Conservation (phyloP, 1,284 basidiomycete species). For the Tilletiopsis washingtonensis region DNA sequence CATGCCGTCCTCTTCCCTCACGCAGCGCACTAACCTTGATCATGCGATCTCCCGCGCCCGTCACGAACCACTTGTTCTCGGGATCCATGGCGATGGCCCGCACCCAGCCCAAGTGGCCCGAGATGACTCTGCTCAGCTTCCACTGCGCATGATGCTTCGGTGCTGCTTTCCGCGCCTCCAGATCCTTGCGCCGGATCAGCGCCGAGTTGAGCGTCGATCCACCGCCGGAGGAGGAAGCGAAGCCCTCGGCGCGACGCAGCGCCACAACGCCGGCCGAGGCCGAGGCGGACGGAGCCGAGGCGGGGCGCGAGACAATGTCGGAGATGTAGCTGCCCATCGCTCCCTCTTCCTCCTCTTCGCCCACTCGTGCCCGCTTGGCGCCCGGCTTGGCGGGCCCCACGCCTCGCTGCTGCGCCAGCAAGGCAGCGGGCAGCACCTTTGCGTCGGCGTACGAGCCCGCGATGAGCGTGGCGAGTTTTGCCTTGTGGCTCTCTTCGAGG, state of each 20-base stretch:
- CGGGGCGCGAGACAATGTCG: constrained; percentile 9
- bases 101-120: constrained; percentile 98
- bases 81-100: constrained; percentile 90
- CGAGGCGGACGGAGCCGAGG: constrained; percentile 3
- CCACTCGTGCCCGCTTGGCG: neutral
- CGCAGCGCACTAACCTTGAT: constrained; percentile 57
- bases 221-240: constrained; percentile 8
- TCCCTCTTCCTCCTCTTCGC: constrained; percentile 4
- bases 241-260: constrained; percentile 15
- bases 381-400: constrained; percentile 53
- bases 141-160: constrained; percentile 86
- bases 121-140: constrained; percentile 95
- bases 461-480: constrained; percentile 60
- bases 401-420: constrained; percentile 68
- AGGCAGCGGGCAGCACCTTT: constrained; percentile 70
- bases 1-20: neutral
- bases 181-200: constrained; percentile 38
- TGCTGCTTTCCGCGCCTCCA: constrained; percentile 68
- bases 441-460: constrained; percentile 77
- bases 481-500: constrained; percentile 26
- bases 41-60: constrained; percentile 92
- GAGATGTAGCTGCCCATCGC: constrained; percentile 5
- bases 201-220: constrained; percentile 28
- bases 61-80: constrained; percentile 97
- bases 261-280: constrained; percentile 7